These are phyloP conservation scores for Lachancea fermentati DNA, from an alignment of 805 yeast species.

Conservation along the genomic window DNA sequence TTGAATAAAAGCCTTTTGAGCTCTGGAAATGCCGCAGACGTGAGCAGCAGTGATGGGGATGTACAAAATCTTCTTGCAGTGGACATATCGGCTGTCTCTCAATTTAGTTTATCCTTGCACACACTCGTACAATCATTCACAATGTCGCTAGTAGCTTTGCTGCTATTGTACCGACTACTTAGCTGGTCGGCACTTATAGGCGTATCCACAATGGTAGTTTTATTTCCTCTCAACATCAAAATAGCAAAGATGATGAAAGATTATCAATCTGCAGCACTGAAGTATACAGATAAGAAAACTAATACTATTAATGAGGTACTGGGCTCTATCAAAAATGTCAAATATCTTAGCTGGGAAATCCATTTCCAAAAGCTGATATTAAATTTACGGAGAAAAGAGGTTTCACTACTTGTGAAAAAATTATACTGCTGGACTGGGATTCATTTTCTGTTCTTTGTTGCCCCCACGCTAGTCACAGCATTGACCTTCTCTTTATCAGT, in stretches of 20 bases:
- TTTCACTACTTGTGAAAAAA: constrained; percentile 48
- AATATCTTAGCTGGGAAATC: constrained; percentile 88
- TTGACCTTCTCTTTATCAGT: constrained; percentile 73
- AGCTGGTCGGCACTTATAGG: constrained; percentile 1
- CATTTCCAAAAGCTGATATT: constrained; percentile 62
- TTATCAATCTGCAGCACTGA: constrained; percentile 73
- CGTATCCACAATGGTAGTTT: constrained; percentile 1
- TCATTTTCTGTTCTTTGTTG: constrained; percentile 61
- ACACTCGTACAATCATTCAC: constrained; percentile 44
- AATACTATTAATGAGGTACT: constrained; percentile 84
- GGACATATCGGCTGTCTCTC: too few relatives aligned
- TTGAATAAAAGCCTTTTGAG: constrained; percentile 49
- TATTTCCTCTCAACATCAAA: neutral
- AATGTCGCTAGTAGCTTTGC: constrained; percentile 5
- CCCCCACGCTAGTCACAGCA: constrained; percentile 73
- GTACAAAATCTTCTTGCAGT: too few relatives aligned
- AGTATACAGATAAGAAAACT: constrained; percentile 83
- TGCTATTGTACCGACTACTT: constrained; percentile 1
- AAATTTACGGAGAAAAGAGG: constrained; percentile 64
- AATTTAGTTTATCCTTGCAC: too few relatives aligned
- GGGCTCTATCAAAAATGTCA: constrained; percentile 80
- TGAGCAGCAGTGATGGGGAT: constrained; percentile 30
- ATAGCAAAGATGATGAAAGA: constrained; percentile 44
- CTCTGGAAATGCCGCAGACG: constrained; percentile 20
- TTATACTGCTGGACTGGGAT: constrained; percentile 55